A percentile compares a stretch with the other conserved stretches of the same genome.
phyloP scores from a whole-genome alignment of 306 rosid species.

The Fragaria ananassa region DNA sequence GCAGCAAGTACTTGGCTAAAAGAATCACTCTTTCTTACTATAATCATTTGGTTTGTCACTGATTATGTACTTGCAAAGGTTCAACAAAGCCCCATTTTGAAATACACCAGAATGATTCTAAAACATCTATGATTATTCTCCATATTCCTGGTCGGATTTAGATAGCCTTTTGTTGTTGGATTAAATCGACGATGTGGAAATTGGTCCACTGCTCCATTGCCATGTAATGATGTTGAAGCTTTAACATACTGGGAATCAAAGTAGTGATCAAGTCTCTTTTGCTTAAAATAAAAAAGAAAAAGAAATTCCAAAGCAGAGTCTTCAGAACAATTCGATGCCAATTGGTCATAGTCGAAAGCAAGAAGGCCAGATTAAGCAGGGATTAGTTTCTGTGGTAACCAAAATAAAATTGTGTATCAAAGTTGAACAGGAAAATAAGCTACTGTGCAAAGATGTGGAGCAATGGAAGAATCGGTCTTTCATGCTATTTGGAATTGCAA shows the following conservation, averaged over 20 bases:
- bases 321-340: background rate
- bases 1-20: background rate
- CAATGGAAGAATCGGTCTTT: too few species aligned
- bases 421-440: too few species aligned
- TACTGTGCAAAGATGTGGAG: too few species aligned
- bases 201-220: background rate
- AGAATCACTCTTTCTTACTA: background rate
- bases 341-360: background rate
- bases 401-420: too few species aligned
- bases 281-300: too few species aligned
- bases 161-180: background rate
- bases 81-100: too few species aligned
- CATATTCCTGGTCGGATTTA: background rate
- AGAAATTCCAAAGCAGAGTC: too few species aligned
- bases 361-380: background rate
- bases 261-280: background rate
- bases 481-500: too few species aligned
- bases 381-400: background rate
- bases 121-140: background rate
- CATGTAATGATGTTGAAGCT: background rate
- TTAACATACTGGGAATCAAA: background rate
- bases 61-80: background rate
- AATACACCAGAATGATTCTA: background rate
- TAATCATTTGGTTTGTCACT: background rate
- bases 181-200: background rate